Conservation (phyloP, 345 rosid species). For the Eucalyptus paniculata region DNA sequence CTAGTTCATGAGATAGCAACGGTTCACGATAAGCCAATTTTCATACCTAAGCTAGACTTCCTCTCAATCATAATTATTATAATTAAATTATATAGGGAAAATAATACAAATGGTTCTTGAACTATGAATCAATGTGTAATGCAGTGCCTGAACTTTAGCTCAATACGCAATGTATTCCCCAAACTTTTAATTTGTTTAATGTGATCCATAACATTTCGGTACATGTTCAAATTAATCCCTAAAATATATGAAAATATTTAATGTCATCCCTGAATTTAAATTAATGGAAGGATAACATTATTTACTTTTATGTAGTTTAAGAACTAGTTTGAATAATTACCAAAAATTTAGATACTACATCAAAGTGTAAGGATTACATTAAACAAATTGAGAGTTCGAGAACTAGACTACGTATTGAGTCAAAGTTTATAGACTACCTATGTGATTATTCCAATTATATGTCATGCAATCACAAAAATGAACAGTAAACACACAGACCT, state of each 20-base stretch:
- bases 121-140: not conserved
- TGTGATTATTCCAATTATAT: not conserved
- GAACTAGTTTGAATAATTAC: not conserved
- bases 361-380: not conserved
- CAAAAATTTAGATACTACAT: not conserved
- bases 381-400: rapidly evolving
- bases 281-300: not conserved
- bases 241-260: not conserved
- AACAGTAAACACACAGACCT: not conserved
- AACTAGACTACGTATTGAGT: rapidly evolving
- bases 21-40: not conserved
- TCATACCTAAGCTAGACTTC: not conserved
- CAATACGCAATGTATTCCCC: rapidly evolving
- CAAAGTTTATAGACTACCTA: not conserved
- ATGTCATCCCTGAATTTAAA: not conserved
- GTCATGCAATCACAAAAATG: not conserved
- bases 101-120: not conserved
- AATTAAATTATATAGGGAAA: not conserved
- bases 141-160: rapidly evolving
- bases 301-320: not conserved
- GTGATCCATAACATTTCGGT: rapidly evolving
- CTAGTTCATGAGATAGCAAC: not conserved
- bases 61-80: not conserved
- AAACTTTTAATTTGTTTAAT: not conserved
- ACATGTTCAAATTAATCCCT: not conserved